phyloP scores from a whole-genome alignment of 2,329 filamentous ascomycete species.

The Fusarium sambucinum region DNA sequence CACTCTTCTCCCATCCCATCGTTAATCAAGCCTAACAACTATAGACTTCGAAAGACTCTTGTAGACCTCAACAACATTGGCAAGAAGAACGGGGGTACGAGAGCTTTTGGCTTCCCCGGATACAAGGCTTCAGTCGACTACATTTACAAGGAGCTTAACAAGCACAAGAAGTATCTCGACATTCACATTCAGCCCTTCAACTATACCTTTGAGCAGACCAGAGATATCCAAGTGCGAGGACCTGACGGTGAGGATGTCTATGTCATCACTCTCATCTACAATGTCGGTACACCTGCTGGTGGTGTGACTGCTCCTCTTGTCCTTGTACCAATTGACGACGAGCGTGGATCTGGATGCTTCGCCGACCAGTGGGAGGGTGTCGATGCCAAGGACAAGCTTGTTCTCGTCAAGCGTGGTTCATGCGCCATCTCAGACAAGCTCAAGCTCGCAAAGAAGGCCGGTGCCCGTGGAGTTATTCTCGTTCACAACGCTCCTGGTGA shows the following conservation, averaged over 20 bases:
- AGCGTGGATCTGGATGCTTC: constrained; percentile 57
- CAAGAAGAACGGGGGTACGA: constrained; percentile 67
- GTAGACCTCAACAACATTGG: constrained; percentile 67
- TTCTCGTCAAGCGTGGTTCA: constrained; percentile 59
- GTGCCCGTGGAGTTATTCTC: constrained; percentile 63
- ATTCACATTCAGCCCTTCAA: constrained; percentile 62
- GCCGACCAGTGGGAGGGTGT: constrained; percentile 59
- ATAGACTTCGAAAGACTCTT: constrained; percentile 66
- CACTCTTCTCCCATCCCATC: accelerated
- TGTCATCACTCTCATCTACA: constrained; percentile 60
- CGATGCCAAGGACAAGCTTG: constrained; percentile 59
- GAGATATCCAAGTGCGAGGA: constrained; percentile 58
- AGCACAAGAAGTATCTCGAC: constrained; percentile 58
- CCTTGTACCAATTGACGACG: constrained; percentile 54
- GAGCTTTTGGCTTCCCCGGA: constrained; percentile 70
- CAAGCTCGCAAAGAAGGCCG: constrained; percentile 57
- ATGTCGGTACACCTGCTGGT: constrained; percentile 57
- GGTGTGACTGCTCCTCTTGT: constrained; percentile 55
- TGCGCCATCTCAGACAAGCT: constrained; percentile 60
- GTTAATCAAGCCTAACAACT: constrained; percentile 3
- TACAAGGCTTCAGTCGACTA: constrained; percentile 70
- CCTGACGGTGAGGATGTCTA: constrained; percentile 60
- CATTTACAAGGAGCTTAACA: constrained; percentile 60
- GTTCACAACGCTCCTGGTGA: constrained; percentile 70
- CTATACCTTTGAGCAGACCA: constrained; percentile 59